phyloP scores from a whole-genome alignment of 2,329 filamentous ascomycete genomes.

The Penicillium sp. region DNA sequence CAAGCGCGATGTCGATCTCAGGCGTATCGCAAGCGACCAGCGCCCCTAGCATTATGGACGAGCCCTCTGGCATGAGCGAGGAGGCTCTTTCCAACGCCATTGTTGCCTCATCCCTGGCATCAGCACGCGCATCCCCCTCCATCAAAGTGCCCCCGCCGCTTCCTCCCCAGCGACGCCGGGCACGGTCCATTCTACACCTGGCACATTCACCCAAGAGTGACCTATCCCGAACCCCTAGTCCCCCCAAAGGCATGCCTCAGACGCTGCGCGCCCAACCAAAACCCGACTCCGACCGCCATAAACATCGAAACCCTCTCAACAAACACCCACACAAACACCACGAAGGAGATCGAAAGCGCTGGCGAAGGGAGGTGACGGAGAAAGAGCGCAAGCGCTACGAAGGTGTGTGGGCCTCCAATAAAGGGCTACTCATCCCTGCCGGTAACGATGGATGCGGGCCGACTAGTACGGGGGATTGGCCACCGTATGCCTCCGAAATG shows the following conservation, averaged over 20 bases:
- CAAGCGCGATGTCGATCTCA: conserved; percentile 30
- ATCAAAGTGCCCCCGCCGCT: conserved; percentile 39
- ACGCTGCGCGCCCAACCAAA: conserved; percentile 45
- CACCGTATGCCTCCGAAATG: conserved; percentile 35
- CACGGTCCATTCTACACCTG: conserved; percentile 38
- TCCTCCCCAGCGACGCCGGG: conserved; percentile 40
- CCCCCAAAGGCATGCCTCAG: conserved; percentile 41
- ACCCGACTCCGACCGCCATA: conserved; percentile 33
- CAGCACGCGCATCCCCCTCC: conserved; percentile 42
- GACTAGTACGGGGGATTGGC: conserved; percentile 19
- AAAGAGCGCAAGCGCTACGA: conserved; percentile 51
- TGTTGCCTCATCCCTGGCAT: conserved; percentile 50
- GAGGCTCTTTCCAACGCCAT: conserved; percentile 49
- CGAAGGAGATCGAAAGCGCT: conserved; percentile 50
- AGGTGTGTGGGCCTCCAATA: conserved; percentile 54
- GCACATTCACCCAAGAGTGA: conserved; percentile 32
- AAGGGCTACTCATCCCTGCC: conserved; percentile 40
- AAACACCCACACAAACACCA: conserved; percentile 52
- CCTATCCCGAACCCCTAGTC: conserved; percentile 36
- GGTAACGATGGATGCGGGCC: conserved; percentile 5
- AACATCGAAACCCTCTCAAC: conserved; percentile 39
- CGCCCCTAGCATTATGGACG: conserved; percentile 27
- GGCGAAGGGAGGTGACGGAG: conserved; percentile 47
- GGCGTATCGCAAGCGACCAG: conserved; percentile 25
- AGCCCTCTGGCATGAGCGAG: conserved; percentile 30